Base-by-base conservation (phyloP, 164 flowering plant species). In the Magnolia officinalis region DNA sequence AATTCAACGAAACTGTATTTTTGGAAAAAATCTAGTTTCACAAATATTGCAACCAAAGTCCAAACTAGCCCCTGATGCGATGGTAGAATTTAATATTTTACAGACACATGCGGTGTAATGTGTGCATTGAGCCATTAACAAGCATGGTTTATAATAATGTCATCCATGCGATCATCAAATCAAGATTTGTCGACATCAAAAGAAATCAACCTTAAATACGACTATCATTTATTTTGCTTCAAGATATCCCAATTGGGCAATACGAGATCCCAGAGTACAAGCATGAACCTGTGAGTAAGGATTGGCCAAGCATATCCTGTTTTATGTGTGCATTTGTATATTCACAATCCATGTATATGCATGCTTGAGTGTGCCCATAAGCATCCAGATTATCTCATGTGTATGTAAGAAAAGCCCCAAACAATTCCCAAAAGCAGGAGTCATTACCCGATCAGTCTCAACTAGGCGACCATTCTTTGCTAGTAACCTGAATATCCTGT, bases 401-500 rank as follows among this genome's bases (percentile, higher is more conserved):
- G 52, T 14, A 45, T 14, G 50, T 19, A 31, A 73, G n/a, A 16
- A 11, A 29, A 63, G 63, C 19, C 8, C 24, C 24, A 19, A 13
- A 31, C 67, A 52, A 8, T 19, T 51, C 63, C 50, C 14, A 1
- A 1, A 49, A 1, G n/a, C 50, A 21, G 69, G 37, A 70, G 26
- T 52, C 18, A 59, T 79, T 82, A 93, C 99, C 95, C 87, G 87
- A 66, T 88, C 88, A 65, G 94, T 91, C 80, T 89, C 92, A 67
- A 86, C 58, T 11, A 86, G 76, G 65, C 84, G 76, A 75, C 79
- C 80, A 63, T 77, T 73, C 78, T 80, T 84, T 63, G 91, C 79
- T 64, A 93, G 83, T 65, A 84, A 78, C 83, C 98, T 86, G 80
- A 92, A 92, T 19, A 93, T 89, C 85, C 88, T 91, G 78, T 82